phyloP scores from a whole-genome alignment of 805 yeast genomes.

The Maudiozyma saulgeensis region DNA sequence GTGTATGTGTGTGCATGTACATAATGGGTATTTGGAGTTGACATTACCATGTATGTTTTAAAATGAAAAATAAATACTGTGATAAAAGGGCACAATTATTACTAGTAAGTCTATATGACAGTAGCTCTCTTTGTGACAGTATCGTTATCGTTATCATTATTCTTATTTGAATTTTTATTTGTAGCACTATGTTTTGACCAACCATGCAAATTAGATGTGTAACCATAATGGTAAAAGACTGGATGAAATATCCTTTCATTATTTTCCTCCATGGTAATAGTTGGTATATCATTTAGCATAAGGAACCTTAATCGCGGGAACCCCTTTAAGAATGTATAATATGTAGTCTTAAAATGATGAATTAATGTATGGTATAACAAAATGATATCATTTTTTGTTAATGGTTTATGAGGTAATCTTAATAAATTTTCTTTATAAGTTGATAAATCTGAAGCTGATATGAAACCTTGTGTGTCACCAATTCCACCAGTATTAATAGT shows the following conservation, averaged over 20 bases:
- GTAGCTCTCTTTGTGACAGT: constrained; percentile 17
- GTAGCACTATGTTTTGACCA: constrained; percentile 16
- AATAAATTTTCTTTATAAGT: constrained; percentile 5
- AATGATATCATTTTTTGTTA: constrained; percentile 28
- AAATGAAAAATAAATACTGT: neutral
- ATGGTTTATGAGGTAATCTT: constrained; percentile 23
- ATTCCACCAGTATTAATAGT: neutral
- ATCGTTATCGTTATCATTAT: constrained; percentile 8
- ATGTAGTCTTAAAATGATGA: constrained; percentile 30
- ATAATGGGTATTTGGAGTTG: no score
- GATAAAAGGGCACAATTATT: neutral
- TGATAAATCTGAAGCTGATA: neutral
- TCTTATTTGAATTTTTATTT: constrained; percentile 6
- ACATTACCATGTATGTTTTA: no score
- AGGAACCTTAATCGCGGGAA: constrained; percentile 30
- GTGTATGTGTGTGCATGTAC: no score
- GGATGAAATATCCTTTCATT: constrained; percentile 28
- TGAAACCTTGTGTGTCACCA: neutral
- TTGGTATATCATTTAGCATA: constrained; percentile 33
- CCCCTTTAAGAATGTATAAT: constrained; percentile 27
- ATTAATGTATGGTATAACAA: constrained; percentile 30
- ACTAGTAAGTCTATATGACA: constrained; percentile 3
- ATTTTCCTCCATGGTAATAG: constrained; percentile 24
- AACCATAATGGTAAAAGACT: constrained; percentile 29
- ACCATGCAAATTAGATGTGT: constrained; percentile 25